Base-by-base conservation (phyloP, 352 stramenopile species). In the Phytophthora lateralis region DNA sequence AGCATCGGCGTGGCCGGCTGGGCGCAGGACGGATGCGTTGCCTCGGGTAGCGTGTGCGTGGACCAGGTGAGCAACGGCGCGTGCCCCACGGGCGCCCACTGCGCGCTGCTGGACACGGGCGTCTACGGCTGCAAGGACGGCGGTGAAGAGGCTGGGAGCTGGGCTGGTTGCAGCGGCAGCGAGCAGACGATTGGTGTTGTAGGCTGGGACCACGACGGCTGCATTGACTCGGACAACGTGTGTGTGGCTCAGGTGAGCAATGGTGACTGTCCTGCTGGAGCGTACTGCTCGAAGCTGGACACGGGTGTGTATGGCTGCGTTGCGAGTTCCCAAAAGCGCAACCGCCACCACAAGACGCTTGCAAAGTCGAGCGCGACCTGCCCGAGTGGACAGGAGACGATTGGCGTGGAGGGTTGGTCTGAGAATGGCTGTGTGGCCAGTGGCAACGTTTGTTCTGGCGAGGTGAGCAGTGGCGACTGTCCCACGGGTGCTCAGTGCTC, bases 51-150 rank as follows among this genome's bases (percentile, higher is more conserved):
- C 34, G 60, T 67, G 6, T 66, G 65, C 18, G 57, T 66, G 14
- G 66, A 61, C 17, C 45, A 70, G 42, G 46, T 60, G 18, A 55
- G 47, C 38, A 41, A 70, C 20, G 66, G 61, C 10, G 44, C 50
- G 8, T 72, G 64, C 14, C 64, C 58, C 3, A 41, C 21, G 6
- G 67, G 67, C 21, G 64, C 64, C 26, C 65, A 73, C 60, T 76
- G 69, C 32, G 53, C 18, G 20, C 38, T 49, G 46, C 53, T 76
- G 20, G 55, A 62, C 39, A 71, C 64, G 2, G 69, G 69, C 18
- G 64, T 71, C 15, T 76, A 55, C 52, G 69, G 69, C 27, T 76
- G 69, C 56, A 41, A 35, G 42, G 54, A 69, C 34, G 55, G 61
- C 3, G 42, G 34, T 5, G n/a, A 21, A 1, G 39, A 50, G 26